These are phyloP conservation scores for Fusarium circinatum DNA, from an alignment of 2,329 filamentous ascomycete genomes.

Conservation along the genomic window DNA sequence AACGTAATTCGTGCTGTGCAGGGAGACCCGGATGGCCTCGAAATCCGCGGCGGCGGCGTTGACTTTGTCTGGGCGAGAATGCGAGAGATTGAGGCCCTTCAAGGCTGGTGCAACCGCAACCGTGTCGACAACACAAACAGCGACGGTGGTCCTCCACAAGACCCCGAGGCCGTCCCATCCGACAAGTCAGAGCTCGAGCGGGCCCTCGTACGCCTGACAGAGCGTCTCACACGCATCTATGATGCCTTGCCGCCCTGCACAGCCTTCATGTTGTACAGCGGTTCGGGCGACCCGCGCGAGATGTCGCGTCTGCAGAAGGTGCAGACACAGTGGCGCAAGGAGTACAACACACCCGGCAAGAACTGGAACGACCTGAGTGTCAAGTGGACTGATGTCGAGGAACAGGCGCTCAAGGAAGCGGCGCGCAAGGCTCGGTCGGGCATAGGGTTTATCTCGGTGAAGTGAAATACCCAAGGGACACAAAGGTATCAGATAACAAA, in stretches of 20 bases:
- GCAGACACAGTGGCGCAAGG: constrained; percentile 69
- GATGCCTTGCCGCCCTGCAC: constrained; percentile 71
- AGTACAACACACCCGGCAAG: constrained; percentile 70
- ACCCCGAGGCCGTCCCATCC: constrained; percentile 19
- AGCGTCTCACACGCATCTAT: constrained; percentile 66
- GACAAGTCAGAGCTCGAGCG: constrained; percentile 53
- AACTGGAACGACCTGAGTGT: constrained; percentile 75
- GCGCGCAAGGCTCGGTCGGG: constrained; percentile 68
- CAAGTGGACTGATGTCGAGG: constrained; percentile 74
- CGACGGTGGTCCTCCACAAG: constrained; percentile 49
- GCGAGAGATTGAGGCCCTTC: constrained; percentile 71
- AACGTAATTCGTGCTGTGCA: constrained; percentile 67
- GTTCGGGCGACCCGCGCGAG: constrained; percentile 73
- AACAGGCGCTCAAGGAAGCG: constrained; percentile 69
- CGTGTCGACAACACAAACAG: constrained; percentile 51
- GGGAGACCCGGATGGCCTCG: constrained; percentile 66
- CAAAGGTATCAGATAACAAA: background rate
- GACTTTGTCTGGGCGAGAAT: constrained; percentile 76
- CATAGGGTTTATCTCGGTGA: constrained; percentile 72
- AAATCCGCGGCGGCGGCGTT: constrained; percentile 68
- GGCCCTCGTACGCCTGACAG: constrained; percentile 57
- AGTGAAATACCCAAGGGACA: constrained; percentile 53
- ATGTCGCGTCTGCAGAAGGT: constrained; percentile 71
- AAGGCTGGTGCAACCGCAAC: constrained; percentile 75
- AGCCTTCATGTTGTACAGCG: constrained; percentile 71